phyloP scores from a whole-genome alignment of 2,329 filamentous ascomycete species.

The Nemania sp. region DNA sequence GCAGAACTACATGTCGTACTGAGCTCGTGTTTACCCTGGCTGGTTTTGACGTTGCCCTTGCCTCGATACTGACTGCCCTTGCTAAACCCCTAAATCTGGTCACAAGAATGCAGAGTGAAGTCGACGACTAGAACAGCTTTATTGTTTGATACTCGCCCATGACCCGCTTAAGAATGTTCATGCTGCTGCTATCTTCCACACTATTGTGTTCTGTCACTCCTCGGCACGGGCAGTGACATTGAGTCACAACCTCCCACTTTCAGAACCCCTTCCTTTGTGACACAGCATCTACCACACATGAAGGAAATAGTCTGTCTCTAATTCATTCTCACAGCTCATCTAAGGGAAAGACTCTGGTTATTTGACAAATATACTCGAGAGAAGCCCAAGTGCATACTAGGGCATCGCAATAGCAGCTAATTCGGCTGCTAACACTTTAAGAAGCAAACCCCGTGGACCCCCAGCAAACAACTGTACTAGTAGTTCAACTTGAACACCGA shows the following conservation, averaged over 20 bases:
- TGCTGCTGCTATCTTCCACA: neutral
- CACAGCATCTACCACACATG: neutral
- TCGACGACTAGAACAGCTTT: neutral
- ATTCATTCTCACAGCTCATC: neutral
- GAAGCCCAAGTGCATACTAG: neutral
- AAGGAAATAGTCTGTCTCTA: neutral
- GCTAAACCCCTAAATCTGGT: neutral
- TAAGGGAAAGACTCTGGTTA: neutral
- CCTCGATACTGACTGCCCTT: neutral
- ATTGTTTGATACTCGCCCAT: neutral
- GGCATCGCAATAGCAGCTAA: neutral
- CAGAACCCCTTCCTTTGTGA: conserved; percentile 1
- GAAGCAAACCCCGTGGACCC: neutral
- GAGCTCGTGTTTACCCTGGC: neutral
- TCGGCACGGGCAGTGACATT: neutral
- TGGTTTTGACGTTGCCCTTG: no score
- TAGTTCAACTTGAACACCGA: neutral
- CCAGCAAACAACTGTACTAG: neutral
- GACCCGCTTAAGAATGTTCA: conserved; percentile 4
- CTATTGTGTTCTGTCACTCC: neutral
- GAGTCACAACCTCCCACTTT: conserved; percentile 8
- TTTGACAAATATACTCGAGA: neutral
- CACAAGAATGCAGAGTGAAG: neutral
- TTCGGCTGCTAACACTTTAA: neutral
- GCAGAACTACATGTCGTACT: neutral